Percentiles rank a stretch among this genome's conserved stretches.
These are phyloP conservation scores for Tympanopsis confertula DNA, from an alignment of 2,329 filamentous ascomycete genomes.

Conservation along the genomic window DNA sequence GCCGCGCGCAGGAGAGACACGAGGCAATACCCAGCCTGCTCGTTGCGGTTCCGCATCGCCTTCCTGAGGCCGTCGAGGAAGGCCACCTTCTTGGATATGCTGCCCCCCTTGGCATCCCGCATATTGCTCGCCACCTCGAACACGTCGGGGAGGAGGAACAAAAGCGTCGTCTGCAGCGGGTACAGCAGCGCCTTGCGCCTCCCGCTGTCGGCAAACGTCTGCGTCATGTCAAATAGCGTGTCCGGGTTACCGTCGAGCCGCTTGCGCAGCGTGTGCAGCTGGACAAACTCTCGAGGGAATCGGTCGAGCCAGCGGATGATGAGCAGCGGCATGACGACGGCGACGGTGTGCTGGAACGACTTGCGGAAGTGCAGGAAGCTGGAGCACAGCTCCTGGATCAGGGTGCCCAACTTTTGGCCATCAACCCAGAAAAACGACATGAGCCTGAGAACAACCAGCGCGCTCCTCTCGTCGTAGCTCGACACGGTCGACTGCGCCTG, in stretches of 20 bases:
- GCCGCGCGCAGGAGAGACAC: conserved; percentile 50
- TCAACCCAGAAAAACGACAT: conserved; percentile 57
- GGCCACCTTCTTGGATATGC: conserved; percentile 53
- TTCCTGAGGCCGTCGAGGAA: conserved; percentile 55
- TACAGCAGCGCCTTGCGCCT: conserved; percentile 43
- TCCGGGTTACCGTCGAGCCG: conserved; percentile 55
- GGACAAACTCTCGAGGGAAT: conserved; percentile 52
- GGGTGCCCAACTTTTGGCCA: conserved; percentile 42
- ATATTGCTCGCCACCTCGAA: conserved; percentile 61
- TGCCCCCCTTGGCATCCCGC: conserved; percentile 47
- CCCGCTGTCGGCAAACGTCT: conserved; percentile 45
- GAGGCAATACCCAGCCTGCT: conserved; percentile 55
- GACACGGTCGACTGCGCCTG: not conserved
- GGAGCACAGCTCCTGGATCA: conserved; percentile 56
- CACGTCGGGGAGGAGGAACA: conserved; percentile 56
- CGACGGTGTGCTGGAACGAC: conserved; percentile 50
- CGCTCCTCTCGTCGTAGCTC: conserved; percentile 36
- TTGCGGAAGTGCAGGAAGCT: conserved; percentile 57
- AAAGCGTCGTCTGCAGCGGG: conserved; percentile 49
- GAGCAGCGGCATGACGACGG: conserved; percentile 48
- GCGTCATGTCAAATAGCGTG: conserved; percentile 59
- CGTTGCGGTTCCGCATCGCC: conserved; percentile 49
- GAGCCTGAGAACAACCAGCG: conserved; percentile 43
- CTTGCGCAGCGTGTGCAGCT: conserved; percentile 46
- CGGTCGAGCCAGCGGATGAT: conserved; percentile 57